phyloP scores from a whole-genome alignment of 768 basidiomycete genomes.

The Hygrophorus pudorinus region DNA sequence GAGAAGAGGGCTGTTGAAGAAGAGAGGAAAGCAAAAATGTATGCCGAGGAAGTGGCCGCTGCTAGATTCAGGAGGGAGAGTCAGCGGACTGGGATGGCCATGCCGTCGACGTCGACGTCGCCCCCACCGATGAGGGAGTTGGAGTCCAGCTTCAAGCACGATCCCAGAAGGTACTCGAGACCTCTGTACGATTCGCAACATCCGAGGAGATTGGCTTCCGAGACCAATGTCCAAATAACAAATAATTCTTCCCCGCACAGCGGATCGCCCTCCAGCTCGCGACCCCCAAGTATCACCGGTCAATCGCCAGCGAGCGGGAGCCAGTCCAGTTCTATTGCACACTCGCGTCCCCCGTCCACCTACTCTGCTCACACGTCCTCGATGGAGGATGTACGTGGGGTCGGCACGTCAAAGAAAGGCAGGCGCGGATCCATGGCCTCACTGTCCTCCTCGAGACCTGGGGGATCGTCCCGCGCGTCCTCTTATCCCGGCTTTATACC shows the following conservation, averaged over 20 bases:
- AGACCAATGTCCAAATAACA: conserved; percentile 25
- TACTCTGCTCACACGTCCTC: conserved; percentile 46
- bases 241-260: conserved; percentile 26
- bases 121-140: conserved; percentile 29
- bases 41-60: conserved; percentile 51
- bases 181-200: conserved; percentile 24
- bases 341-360: conserved; percentile 44
- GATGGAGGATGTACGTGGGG: conserved; percentile 43
- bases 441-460: conserved; percentile 21
- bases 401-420: conserved; percentile 22
- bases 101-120: conserved; percentile 14
- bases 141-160: conserved; percentile 32
- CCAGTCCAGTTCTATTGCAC: conserved; percentile 14
- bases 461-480: conserved; percentile 3
- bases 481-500: conserved; percentile 18
- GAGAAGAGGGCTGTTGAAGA: conserved; percentile 39
- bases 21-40: conserved; percentile 36
- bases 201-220: conserved; percentile 37
- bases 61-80: conserved; percentile 53
- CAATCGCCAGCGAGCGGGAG: conserved; percentile 23
- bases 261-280: conserved; percentile 46
- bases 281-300: conserved; percentile 31
- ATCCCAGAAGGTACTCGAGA: conserved; percentile 29
- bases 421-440: conserved; percentile 22
- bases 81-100: conserved; percentile 33